These are phyloP conservation scores for Calonectria henricotiae DNA, from an alignment of 2,329 filamentous ascomycete genomes.

Conservation along the genomic window DNA sequence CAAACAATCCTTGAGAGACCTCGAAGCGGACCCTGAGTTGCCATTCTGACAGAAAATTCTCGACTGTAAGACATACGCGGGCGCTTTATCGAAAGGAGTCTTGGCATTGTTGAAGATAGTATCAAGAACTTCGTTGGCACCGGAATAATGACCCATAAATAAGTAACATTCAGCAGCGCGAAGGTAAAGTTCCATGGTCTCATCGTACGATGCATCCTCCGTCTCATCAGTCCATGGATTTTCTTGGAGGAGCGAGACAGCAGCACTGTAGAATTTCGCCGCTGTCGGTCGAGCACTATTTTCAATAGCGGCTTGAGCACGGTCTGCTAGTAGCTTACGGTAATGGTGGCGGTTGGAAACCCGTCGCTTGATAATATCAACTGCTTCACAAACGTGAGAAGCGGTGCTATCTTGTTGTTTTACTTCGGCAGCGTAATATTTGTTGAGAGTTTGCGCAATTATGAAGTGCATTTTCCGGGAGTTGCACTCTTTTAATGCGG, in stretches of 20 bases:
- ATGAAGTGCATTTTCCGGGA: slow-evolving; percentile 90
- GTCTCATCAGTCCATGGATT: slow-evolving; percentile 81
- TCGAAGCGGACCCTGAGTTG: slow-evolving; percentile 79
- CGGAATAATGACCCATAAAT: slow-evolving; percentile 80
- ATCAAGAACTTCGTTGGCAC: slow-evolving; percentile 79
- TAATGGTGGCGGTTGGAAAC: slow-evolving; percentile 77
- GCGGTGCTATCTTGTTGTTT: slow-evolving; percentile 81
- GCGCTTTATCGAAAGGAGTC: slow-evolving; percentile 84
- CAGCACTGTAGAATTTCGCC: slow-evolving; percentile 85
- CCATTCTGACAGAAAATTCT: slow-evolving; percentile 84
- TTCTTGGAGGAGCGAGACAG: slow-evolving; percentile 84
- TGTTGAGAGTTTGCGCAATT: slow-evolving; percentile 86
- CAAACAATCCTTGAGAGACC: slow-evolving; percentile 80
- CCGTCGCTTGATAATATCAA: slow-evolving; percentile 80
- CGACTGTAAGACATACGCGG: slow-evolving; percentile 87
- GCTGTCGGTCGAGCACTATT: slow-evolving; percentile 88
- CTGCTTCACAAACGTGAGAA: slow-evolving; percentile 85
- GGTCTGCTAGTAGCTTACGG: slow-evolving; percentile 83
- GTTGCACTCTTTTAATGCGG: slow-evolving; percentile 79
- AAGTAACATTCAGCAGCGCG: slow-evolving; percentile 88
- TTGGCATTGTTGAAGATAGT: slow-evolving; percentile 81
- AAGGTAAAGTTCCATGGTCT: slow-evolving; percentile 86
- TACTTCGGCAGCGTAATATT: slow-evolving; percentile 76
- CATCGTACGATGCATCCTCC: slow-evolving; percentile 86
- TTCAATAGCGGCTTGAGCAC: slow-evolving; percentile 84